A percentile compares a stretch with the other conserved stretches of the same genome.
These are phyloP conservation scores for Baorangia bicolor DNA, from an alignment of 768 basidiomycete genomes.

Conservation along the genomic window DNA sequence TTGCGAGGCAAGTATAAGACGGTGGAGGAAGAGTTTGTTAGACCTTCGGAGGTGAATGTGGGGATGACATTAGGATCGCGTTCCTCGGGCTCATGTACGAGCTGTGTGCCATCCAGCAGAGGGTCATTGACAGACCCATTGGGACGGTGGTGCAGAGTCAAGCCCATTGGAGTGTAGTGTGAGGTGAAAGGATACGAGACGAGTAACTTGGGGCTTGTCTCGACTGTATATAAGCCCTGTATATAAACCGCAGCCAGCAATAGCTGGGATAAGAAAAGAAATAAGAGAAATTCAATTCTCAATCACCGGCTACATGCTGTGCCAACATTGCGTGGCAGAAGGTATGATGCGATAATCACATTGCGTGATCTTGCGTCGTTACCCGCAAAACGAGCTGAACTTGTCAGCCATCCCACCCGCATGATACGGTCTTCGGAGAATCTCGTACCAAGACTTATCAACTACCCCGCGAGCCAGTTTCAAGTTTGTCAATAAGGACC, in stretches of 20 bases:
- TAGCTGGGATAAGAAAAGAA: not conserved
- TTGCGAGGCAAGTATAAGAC: constrained; percentile 79
- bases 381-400: constrained; percentile 1
- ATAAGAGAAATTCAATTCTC: not conserved
- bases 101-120: not conserved
- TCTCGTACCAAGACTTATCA: not conserved
- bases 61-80: constrained; percentile 59
- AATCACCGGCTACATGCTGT: not conserved
- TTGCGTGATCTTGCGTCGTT: constrained; percentile 36
- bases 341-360: constrained; percentile 19
- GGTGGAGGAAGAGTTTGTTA: constrained; percentile 40
- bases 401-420: constrained; percentile 1
- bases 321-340: constrained; percentile 1
- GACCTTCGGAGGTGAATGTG: constrained; percentile 41
- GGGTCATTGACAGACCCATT: not conserved
- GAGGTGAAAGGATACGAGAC: not conserved
- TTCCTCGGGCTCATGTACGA: constrained; percentile 2
- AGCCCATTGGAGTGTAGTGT: constrained; percentile 17
- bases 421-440: not conserved
- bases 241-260: not conserved
- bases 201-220: not conserved
- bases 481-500: not conserved
- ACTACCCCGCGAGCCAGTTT: not conserved
- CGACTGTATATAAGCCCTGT: constrained; percentile 13
- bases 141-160: constrained; percentile 3